Conservation (phyloP, 139 green algal species). For the Coelastrella sp. region DNA sequence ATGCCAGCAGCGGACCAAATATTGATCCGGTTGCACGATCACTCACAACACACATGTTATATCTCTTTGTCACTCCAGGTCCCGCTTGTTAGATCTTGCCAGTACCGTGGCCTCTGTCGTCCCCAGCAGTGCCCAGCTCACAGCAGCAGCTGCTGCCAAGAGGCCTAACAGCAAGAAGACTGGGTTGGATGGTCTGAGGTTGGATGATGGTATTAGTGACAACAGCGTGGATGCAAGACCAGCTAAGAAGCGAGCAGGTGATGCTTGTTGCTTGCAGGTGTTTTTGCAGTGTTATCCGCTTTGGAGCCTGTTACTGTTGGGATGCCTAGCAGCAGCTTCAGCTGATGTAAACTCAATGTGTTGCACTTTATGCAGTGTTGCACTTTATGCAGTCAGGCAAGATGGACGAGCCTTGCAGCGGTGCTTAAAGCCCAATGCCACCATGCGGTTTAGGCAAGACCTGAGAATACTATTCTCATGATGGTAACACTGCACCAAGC, state of each 20-base stretch:
- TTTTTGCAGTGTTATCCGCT: not conserved
- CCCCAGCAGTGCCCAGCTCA: constrained; percentile 1
- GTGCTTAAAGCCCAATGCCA: not conserved
- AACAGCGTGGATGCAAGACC: constrained; percentile 37
- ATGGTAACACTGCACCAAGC: too few species aligned
- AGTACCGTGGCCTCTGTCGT: not conserved
- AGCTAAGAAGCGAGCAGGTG: constrained; percentile 16
- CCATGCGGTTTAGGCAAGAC: too few species aligned
- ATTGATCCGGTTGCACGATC: too few species aligned
- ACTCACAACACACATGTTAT: not conserved
- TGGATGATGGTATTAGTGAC: not conserved
- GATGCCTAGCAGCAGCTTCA: too few species aligned
- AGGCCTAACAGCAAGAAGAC: constrained; percentile 9
- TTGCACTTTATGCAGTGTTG: not conserved
- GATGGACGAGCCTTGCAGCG: too few species aligned
- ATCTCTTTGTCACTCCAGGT: not conserved
- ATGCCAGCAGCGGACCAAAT: too few species aligned
- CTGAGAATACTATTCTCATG: too few species aligned
- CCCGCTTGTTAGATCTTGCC: constrained; percentile 19
- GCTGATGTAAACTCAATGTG: too few species aligned
- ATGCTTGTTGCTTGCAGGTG: not conserved
- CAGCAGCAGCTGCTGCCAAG: constrained; percentile 38
- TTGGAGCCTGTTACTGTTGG: too few species aligned
- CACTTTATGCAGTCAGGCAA: too few species aligned
- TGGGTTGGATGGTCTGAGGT: not conserved